phyloP scores from a whole-genome alignment of 495 filamentous ascomycete genomes.

The Lasiosphaeria hispida region DNA sequence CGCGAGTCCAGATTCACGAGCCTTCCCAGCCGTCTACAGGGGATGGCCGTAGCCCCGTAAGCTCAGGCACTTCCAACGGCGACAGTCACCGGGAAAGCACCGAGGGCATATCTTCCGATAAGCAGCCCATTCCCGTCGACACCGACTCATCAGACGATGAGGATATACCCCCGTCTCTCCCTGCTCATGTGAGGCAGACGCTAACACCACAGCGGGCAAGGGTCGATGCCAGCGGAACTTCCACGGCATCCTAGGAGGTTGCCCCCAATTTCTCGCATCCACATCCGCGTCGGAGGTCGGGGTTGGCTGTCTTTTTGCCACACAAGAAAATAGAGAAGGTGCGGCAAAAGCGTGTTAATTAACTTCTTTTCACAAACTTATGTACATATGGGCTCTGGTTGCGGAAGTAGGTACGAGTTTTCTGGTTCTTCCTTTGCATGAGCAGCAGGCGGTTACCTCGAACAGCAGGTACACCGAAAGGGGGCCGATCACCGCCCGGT shows the following conservation, averaged over 20 bases:
- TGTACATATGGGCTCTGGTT: no score
- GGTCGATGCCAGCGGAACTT: neutral
- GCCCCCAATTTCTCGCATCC: neutral
- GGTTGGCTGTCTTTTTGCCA: no score
- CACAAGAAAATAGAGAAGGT: no score
- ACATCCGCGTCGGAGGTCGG: no score
- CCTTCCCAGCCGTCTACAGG: neutral
- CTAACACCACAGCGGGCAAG: neutral
- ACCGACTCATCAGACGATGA: conserved; percentile 38
- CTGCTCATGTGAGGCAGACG: conserved; percentile 22
- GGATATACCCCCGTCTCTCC: conserved; percentile 44
- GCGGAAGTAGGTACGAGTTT: no score
- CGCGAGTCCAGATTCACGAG: conserved; percentile 20
- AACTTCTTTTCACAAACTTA: no score
- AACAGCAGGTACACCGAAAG: no score
- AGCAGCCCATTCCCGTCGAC: conserved; percentile 6
- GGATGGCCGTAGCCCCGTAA: neutral
- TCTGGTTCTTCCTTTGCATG: no score
- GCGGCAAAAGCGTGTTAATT: no score
- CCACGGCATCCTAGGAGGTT: conserved; percentile 2
- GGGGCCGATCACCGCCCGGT: no score
- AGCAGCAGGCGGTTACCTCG: no score
- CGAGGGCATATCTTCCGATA: neutral
- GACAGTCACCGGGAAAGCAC: neutral
- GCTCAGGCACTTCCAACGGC: neutral